Conservation (phyloP, 495 filamentous ascomycete genomes). For the Talaromyces thailandensis region DNA sequence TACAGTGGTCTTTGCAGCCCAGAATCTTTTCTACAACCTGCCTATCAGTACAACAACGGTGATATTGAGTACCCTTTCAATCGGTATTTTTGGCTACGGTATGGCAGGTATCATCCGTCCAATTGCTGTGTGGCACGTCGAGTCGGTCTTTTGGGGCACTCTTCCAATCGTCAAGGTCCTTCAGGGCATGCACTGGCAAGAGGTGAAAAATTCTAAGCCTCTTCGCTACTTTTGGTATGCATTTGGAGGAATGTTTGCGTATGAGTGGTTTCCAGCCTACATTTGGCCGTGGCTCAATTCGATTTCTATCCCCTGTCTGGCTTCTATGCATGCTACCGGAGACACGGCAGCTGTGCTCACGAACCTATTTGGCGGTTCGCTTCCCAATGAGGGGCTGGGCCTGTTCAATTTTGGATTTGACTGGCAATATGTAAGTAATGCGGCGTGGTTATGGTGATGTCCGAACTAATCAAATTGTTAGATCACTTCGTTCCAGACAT, state of each 20-base stretch:
- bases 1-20: constrained; percentile 18
- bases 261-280: constrained; percentile 48
- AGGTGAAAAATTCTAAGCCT: constrained; percentile 19
- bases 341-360: constrained; percentile 21
- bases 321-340: constrained; percentile 19
- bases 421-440: constrained; percentile 44
- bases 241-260: constrained; percentile 25
- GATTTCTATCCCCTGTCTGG: constrained; percentile 49
- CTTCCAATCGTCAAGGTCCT: constrained; percentile 21
- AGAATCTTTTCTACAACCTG: constrained; percentile 24
- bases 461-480: constrained; percentile 4
- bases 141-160: constrained; percentile 33
- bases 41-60: constrained; percentile 15
- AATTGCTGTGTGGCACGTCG: constrained; percentile 43
- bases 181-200: constrained; percentile 25
- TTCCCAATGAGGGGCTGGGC: constrained; percentile 42
- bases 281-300: constrained; percentile 45
- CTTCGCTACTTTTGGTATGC: constrained; percentile 25
- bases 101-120: constrained; percentile 43
- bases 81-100: constrained; percentile 43
- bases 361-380: constrained; percentile 45
- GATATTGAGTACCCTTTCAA: constrained; percentile 23
- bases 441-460: too few species aligned
- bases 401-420: constrained; percentile 41
- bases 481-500: constrained; percentile 25